These are phyloP conservation scores for Adansonia digitata DNA, from an alignment of 345 rosid genomes.

Conservation along the genomic window DNA sequence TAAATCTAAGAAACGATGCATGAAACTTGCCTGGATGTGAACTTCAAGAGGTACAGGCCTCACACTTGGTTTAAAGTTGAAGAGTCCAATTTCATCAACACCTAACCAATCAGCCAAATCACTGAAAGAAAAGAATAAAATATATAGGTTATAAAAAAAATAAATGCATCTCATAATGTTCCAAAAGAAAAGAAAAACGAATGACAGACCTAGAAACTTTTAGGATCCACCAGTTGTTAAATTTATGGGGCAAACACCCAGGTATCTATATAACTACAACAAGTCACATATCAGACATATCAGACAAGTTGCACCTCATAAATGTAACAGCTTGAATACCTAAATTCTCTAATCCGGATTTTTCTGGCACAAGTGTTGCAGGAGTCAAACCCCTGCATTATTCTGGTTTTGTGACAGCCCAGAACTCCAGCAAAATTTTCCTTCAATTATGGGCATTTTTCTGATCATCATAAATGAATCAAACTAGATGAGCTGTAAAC, in stretches of 20 bases:
- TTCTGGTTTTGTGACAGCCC: not conserved
- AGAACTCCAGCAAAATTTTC: not conserved
- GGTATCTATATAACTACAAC: not conserved
- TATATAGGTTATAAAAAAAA: not conserved
- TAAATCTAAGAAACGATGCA: slow-evolving; percentile 18
- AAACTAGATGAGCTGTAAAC: not conserved
- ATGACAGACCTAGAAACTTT: not conserved
- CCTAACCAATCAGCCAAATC: slow-evolving; percentile 99
- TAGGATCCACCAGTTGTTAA: not conserved
- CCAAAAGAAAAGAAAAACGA: slow-evolving; percentile 16
- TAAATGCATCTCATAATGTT: not conserved
- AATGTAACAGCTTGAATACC: not conserved
- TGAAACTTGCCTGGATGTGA: slow-evolving; percentile 83
- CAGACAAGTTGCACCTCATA: slow-evolving; percentile 2
- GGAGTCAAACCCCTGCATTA: not conserved
- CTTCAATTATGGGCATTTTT: not conserved
- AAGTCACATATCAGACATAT: not conserved
- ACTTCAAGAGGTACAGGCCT: slow-evolving; percentile 99
- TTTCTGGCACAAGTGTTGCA: not conserved
- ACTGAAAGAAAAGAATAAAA: slow-evolving; percentile 25
- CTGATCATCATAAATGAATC: not conserved
- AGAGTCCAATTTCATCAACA: slow-evolving; percentile 84
- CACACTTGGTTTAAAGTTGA: slow-evolving; percentile 98
- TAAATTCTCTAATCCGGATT: not conserved
- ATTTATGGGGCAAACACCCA: not conserved